These are phyloP conservation scores for Arabidopsis suecica DNA, from an alignment of 345 rosid genomes.

Conservation along the genomic window DNA sequence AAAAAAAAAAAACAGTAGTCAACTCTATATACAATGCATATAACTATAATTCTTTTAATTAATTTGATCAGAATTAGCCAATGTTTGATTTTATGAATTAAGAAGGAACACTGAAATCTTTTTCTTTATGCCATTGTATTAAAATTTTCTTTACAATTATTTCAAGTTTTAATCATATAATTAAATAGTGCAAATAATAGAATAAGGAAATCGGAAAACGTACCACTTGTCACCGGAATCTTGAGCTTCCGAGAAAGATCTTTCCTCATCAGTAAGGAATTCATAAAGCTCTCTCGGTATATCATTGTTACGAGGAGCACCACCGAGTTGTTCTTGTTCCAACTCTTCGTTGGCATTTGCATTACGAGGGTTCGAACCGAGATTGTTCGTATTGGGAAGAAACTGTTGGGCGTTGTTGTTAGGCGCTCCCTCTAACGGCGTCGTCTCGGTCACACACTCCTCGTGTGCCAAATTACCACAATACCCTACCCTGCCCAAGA, in stretches of 20 bases:
- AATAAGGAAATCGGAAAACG: not conserved
- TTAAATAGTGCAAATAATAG: not conserved
- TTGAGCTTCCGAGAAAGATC: not conserved
- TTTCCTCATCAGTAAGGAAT: not conserved
- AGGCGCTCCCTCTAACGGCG: not conserved
- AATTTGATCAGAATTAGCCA: not conserved
- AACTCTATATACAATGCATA: not conserved
- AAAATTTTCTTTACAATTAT: too few relatives aligned
- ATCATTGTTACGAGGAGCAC: not conserved
- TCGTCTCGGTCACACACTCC: not conserved
- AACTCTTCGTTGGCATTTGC: not conserved
- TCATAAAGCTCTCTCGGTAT: not conserved
- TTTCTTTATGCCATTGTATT: too few relatives aligned
- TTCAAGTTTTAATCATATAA: not conserved
- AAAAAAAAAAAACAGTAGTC: not conserved
- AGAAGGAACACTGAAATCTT: too few relatives aligned
- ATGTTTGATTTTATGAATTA: too few relatives aligned
- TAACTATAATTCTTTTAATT: not conserved
- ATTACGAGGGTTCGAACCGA: not conserved
- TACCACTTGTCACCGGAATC: not conserved
- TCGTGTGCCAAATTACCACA: not conserved
- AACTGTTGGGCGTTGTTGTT: not conserved
- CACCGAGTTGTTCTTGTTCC: not conserved
- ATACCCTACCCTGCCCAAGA: not conserved
- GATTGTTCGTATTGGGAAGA: not conserved